Percentiles rank a stretch among this genome's conserved stretches.
Conservation (phyloP, 2,329 filamentous ascomycete genomes). For the Dichotomopilus funicola region DNA sequence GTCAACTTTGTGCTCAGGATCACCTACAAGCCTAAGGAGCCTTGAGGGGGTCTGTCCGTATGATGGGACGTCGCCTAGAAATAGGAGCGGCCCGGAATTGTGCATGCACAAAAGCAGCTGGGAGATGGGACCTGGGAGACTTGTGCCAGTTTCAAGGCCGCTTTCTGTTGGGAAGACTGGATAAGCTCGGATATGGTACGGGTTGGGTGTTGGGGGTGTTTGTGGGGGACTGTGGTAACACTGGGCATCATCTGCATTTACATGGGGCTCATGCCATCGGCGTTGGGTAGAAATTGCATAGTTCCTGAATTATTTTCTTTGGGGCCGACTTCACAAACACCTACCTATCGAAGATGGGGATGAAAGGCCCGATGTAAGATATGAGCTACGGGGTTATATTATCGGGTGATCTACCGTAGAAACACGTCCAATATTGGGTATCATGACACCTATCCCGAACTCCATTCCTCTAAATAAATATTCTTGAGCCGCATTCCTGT, state of each 20-base stretch:
- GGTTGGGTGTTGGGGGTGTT: not conserved
- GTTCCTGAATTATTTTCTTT: not conserved
- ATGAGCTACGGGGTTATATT: not conserved
- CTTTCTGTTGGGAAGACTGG: not conserved
- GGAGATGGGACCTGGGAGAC: too few species aligned
- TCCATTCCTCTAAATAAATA: not conserved
- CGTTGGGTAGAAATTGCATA: conserved; percentile 7
- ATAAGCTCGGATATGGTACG: conserved; percentile 1
- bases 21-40: conserved; percentile 35
- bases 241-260: conserved; percentile 6
- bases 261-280: conserved; percentile 5
- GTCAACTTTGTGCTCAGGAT: conserved; percentile 91
- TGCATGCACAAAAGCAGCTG: too few species aligned
- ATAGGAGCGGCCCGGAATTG: too few species aligned
- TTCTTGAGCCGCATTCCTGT: not conserved
- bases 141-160: too few species aligned
- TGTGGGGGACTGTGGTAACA: not conserved
- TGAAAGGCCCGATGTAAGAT: not conserved
- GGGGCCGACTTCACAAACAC: not conserved
- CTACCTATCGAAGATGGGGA: not conserved
- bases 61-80: too few species aligned
- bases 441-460: conserved; percentile 2
- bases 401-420: not conserved
- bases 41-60: conserved; percentile 8
- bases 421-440: conserved; percentile 9